Percentiles rank a stretch among this genome's conserved stretches.
Evolutionary conservation across 805 yeast species (phyloP).

Genomic region (Teunomyces atbi): DNA sequence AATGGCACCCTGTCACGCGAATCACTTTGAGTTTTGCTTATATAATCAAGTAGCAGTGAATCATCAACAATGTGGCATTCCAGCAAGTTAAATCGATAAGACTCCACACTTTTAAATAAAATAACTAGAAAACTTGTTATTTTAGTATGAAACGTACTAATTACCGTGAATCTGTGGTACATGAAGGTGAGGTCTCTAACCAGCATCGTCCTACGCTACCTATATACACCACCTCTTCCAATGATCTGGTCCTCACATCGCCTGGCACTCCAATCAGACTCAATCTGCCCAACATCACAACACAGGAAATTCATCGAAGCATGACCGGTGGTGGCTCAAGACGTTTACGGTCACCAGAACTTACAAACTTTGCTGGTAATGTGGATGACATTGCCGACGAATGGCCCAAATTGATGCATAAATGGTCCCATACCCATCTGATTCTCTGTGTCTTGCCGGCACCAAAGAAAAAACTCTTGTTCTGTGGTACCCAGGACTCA

Average conservation of each 20-base stretch:
- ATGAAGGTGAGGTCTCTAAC: conserved; percentile 34
- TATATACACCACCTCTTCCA: conserved; percentile 21
- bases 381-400: not conserved
- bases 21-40: not conserved
- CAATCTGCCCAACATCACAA: conserved; percentile 20
- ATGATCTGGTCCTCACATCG: conserved; percentile 14
- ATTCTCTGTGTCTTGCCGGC: conserved; percentile 70
- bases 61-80: not conserved
- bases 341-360: not conserved
- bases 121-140: not conserved
- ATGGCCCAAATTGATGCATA: conserved; percentile 41
- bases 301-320: not conserved
- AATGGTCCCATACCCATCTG: conserved; percentile 74
- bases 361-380: not conserved
- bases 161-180: conserved; percentile 20
- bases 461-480: conserved; percentile 54
- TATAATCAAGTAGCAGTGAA: not conserved
- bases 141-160: not conserved
- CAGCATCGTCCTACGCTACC: conserved; percentile 28
- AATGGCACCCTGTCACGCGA: not conserved
- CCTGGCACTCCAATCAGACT: conserved; percentile 21
- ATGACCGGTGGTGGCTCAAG: not conserved
- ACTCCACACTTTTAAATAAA: not conserved
- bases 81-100: not conserved
- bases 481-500: conserved; percentile 91